Conservation (phyloP, 306 rosid genomes). For the Casuarina cunninghamiana region DNA sequence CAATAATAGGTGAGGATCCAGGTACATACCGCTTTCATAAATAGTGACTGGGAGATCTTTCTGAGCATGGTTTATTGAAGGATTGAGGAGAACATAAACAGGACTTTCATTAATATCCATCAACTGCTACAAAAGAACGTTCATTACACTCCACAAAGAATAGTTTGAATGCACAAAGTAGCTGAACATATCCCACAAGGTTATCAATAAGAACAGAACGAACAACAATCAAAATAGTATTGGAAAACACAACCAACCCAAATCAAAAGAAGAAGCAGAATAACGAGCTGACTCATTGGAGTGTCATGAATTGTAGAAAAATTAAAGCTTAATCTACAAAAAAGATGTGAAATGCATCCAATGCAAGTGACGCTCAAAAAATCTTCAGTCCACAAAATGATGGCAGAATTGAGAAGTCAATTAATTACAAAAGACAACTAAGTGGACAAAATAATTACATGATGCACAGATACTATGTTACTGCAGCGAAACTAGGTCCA, state of each 20-base stretch:
- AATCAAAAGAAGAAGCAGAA: constrained; percentile 1
- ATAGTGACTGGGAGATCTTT: constrained; percentile 93
- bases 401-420: background rate
- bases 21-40: constrained; percentile 75
- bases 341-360: background rate
- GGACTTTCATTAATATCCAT: constrained; percentile 98
- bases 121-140: constrained; percentile 53
- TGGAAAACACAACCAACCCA: background rate
- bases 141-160: constrained; percentile 4
- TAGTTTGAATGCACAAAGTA: constrained; percentile 5
- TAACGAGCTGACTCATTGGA: background rate
- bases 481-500: background rate
- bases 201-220: background rate
- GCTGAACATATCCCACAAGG: background rate
- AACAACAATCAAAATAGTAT: constrained; percentile 14
- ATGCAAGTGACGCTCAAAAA: background rate
- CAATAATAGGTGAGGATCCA: constrained; percentile 17
- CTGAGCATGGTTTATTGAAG: constrained; percentile 80
- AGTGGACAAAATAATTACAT: background rate
- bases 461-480: background rate
- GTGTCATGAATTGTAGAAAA: constrained; percentile 8
- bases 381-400: constrained; percentile 1
- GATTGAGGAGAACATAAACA: constrained; percentile 89
- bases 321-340: background rate
- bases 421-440: background rate